phyloP scores from a whole-genome alignment of 2,329 filamentous ascomycete genomes.

The Penicillium sp. region DNA sequence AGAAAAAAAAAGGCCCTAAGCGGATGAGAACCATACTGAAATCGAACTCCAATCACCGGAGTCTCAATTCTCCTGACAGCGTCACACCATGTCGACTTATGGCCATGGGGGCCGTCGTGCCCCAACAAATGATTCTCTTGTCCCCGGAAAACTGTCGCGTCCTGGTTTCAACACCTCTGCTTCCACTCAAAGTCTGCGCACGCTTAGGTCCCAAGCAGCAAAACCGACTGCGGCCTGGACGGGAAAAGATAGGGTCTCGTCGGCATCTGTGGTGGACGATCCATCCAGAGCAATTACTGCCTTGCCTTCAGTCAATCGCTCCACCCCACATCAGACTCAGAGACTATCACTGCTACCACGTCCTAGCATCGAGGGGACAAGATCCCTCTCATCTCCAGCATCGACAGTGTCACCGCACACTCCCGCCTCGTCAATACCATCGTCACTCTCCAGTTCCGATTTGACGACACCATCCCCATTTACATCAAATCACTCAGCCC shows the following conservation, averaged over 20 bases:
- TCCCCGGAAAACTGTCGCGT: conserved; percentile 21
- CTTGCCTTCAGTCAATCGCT: conserved; percentile 15
- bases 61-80: conserved; percentile 18
- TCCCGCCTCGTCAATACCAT: conserved; percentile 7
- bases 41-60: conserved; percentile 25
- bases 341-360: conserved; percentile 28
- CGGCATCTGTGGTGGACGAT: conserved; percentile 26
- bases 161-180: conserved; percentile 17
- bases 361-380: conserved; percentile 19
- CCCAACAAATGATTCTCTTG: conserved; percentile 23
- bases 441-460: conserved; percentile 12
- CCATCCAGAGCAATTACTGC: conserved; percentile 12
- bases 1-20: conserved; percentile 1
- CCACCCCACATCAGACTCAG: conserved; percentile 19
- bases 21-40: conserved; percentile 19
- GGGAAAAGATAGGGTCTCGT: conserved; percentile 23
- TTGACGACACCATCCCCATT: conserved; percentile 9
- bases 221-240: conserved; percentile 18
- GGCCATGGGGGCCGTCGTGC: conserved; percentile 27
- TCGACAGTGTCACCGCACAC: conserved; percentile 10
- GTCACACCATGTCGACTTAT: conserved; percentile 36
- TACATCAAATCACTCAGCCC: conserved; percentile 11
- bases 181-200: conserved; percentile 13
- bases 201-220: conserved; percentile 25
- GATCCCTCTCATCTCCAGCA: conserved; percentile 13